These are phyloP conservation scores for Ceratobasidium theobromae DNA, from an alignment of 1,284 basidiomycete genomes.

Conservation along the genomic window DNA sequence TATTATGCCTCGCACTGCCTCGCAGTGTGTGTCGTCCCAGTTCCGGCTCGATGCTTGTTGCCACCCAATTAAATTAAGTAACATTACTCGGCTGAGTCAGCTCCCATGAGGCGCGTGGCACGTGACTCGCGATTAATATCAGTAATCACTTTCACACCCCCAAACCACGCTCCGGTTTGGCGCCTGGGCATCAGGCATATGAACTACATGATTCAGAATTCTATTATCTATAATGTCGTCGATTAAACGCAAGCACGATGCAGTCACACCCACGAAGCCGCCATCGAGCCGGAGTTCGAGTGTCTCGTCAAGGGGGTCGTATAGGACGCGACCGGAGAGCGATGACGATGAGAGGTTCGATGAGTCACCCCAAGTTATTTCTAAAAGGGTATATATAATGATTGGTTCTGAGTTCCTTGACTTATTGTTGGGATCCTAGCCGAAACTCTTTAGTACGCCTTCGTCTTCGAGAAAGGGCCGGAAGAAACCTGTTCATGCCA, in stretches of 20 bases:
- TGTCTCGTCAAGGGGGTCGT: conserved; percentile 5
- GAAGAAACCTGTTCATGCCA: neutral
- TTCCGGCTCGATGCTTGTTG: too few relatives aligned
- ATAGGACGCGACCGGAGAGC: conserved; percentile 13
- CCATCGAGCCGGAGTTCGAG: neutral
- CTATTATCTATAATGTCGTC: neutral
- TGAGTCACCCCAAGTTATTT: neutral
- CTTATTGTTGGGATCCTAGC: neutral
- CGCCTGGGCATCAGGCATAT: neutral
- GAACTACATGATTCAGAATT: neutral
- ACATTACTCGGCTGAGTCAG: neutral
- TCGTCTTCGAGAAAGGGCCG: neutral
- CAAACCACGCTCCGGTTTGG: neutral
- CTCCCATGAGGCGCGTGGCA: conserved; percentile 11
- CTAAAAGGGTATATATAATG: neutral
- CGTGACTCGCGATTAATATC: conserved; percentile 12
- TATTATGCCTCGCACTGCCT: neutral
- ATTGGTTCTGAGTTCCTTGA: neutral
- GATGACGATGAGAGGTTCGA: conserved; percentile 2
- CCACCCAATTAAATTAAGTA: neutral
- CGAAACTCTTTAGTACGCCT: conserved; percentile 22
- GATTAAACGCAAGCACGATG: conserved; percentile 11
- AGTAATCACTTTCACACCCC: neutral
- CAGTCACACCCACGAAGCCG: conserved; percentile 1
- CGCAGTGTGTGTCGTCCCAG: neutral